Evolutionary conservation across 306 rosid species (phyloP), one percentile per base, ranked within the genome.

Genomic region (Vigna trinervia): DNA sequence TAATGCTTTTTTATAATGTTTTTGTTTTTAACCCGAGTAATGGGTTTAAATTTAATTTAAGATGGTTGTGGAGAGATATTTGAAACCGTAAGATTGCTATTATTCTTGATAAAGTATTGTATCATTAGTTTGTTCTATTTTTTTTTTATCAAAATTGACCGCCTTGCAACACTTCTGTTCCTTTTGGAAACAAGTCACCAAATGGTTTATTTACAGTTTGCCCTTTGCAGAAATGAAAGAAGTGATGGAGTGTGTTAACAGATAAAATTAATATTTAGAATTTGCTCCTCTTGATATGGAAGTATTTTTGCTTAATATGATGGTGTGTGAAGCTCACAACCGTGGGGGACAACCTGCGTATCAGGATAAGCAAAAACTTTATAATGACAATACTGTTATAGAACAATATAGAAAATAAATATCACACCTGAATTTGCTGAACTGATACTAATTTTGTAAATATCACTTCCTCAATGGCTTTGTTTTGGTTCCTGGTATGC

Each of bases 221-320:
- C 75, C 28, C 7, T 38, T 65, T 70, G 46, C 75, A 41, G 32
- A 26, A 15, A 8, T 67, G 41, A 67, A 77, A 77, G 80, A 39
- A 15, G 39, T 34, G 46, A 30, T 63, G 52, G 51, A 63, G 36
- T 19, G 51, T 32, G 26, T 39, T 22, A 51, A 20, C 17, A 4
- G 3, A 60, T 14, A 19, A 20, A 26, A 23, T 57, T 69, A 46
- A 38, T 28, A 66, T 46, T 32, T 52, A 57, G 4, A 78, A 68
- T 46, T 69, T 58, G 41, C 13, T 46, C 41, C 41, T 39, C 70
- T 30, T 71, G 74, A 8, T 43, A 58, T 32, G 12, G 39, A 45
- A 30, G 71, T 69, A 45, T 22, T 26, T 10, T 32, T 69, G 53
- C 61, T 78, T 57, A 63, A 69, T 34, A 12, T 61, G 23, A 45